These are phyloP conservation scores for Thalassiosira livingstoniorum DNA, from an alignment of 352 stramenopile species.

Conservation along the genomic window DNA sequence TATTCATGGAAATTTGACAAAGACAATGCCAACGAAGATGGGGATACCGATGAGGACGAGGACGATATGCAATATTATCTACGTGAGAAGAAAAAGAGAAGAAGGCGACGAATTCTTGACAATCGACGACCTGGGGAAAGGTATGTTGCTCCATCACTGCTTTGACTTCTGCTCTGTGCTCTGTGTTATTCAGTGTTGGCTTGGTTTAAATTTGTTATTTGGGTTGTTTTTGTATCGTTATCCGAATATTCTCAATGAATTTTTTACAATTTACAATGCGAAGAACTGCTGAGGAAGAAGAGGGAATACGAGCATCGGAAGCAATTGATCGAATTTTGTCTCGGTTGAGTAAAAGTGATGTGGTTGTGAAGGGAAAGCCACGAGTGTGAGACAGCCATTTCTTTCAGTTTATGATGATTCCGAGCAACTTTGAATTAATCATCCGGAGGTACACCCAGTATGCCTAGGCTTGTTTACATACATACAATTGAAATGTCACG, in stretches of 20 bases:
- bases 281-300: conserved; percentile 80
- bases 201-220: too few species aligned
- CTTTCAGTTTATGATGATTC: too few species aligned
- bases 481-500: too few species aligned
- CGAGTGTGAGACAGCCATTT: too few species aligned
- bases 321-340: conserved; percentile 83
- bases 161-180: too few species aligned
- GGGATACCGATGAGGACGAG: conserved; percentile 47
- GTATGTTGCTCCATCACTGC: conserved; percentile 23
- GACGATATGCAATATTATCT: conserved; percentile 51
- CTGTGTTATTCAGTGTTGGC: too few species aligned
- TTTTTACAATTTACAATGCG: too few species aligned
- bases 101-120: conserved; percentile 73
- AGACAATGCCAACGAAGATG: conserved; percentile 44
- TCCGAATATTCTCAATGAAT: too few species aligned
- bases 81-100: conserved; percentile 67
- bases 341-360: conserved; percentile 63
- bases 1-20: conserved; percentile 81
- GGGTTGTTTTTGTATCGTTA: too few species aligned
- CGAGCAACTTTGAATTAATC: too few species aligned
- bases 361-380: conserved; percentile 59
- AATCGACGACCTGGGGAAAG: conserved; percentile 72
- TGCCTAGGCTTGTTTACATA: too few species aligned
- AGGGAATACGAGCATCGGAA: conserved; percentile 77
- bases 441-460: too few species aligned